Conservation (phyloP, 192 early-diverging fungal genomes). For the Haplosporangium gracile region DNA sequence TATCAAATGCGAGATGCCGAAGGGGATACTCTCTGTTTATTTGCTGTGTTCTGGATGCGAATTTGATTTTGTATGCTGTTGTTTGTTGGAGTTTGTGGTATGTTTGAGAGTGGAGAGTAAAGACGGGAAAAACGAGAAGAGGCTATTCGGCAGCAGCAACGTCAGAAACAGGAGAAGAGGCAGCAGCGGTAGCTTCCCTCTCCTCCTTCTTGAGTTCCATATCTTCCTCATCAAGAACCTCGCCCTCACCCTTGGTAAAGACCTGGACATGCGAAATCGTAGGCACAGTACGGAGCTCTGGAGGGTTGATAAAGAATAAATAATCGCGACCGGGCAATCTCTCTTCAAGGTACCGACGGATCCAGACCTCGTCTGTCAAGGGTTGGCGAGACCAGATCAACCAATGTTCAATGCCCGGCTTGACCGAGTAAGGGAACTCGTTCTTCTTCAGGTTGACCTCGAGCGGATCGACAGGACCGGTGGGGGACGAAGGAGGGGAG, state of each 20-base stretch:
- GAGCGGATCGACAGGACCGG: conserved; percentile 39
- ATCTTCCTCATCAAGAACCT: conserved; percentile 51
- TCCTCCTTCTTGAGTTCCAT: conserved; percentile 41
- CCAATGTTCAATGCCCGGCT: conserved; percentile 50
- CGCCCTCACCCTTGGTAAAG: conserved; percentile 52
- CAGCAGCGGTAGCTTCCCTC: conserved; percentile 1
- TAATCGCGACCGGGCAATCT: conserved; percentile 44
- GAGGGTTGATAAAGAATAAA: conserved; percentile 50
- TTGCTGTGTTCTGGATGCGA: conserved; percentile 1
- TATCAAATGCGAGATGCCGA: not conserved
- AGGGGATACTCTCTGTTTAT: not conserved
- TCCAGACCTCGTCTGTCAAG: conserved; percentile 49
- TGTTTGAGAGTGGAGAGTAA: not conserved
- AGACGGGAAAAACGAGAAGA: not conserved
- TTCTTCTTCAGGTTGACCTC: conserved; percentile 47
- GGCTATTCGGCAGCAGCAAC: not conserved
- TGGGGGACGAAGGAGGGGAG: conserved; percentile 32
- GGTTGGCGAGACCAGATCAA: conserved; percentile 45
- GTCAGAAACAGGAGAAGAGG: not conserved
- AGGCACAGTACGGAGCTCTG: conserved; percentile 48
- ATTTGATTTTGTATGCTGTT: not conserved
- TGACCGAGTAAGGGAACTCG: conserved; percentile 54
- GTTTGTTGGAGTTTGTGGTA: not conserved
- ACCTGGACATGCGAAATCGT: conserved; percentile 50
- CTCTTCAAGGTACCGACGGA: conserved; percentile 42